Conservation (phyloP, 768 basidiomycete genomes). For the Russula lepida region DNA sequence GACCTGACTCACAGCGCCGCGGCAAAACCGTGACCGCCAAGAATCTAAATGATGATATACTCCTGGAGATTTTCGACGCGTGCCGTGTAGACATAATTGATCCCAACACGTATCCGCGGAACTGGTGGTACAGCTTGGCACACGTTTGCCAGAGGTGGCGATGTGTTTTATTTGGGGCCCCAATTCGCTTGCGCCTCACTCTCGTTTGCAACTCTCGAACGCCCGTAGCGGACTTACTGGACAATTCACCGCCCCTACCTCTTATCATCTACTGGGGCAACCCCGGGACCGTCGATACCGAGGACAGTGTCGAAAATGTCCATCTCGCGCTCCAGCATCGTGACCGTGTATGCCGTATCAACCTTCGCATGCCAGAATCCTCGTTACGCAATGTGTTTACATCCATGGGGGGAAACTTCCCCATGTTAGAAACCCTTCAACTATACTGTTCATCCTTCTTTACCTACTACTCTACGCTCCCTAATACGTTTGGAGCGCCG, state of each 20-base stretch:
- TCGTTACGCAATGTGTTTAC: not conserved
- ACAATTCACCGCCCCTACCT: not conserved
- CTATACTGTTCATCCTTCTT: not conserved
- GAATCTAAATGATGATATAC: not conserved
- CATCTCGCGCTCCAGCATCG: not conserved
- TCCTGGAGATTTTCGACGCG: not conserved
- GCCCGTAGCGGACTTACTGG: not conserved
- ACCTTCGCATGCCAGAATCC: not conserved
- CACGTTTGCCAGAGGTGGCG: not conserved
- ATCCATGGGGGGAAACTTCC: not conserved
- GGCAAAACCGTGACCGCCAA: too few species aligned
- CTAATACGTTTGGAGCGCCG: not conserved
- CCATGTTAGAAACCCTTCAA: not conserved
- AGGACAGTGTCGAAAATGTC: not conserved
- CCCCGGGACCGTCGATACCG: not conserved
- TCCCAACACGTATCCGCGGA: not conserved
- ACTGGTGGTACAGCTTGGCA: not conserved
- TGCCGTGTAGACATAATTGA: not conserved
- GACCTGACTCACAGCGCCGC: too few species aligned
- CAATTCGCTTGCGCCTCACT: not conserved
- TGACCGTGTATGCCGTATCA: not conserved
- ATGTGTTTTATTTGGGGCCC: not conserved
- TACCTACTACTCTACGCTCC: too few species aligned
- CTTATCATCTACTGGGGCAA: not conserved
- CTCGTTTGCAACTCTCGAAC: not conserved